These are phyloP conservation scores for Esteya vermicola DNA, from an alignment of 2,329 filamentous ascomycete genomes.

Conservation along the genomic window DNA sequence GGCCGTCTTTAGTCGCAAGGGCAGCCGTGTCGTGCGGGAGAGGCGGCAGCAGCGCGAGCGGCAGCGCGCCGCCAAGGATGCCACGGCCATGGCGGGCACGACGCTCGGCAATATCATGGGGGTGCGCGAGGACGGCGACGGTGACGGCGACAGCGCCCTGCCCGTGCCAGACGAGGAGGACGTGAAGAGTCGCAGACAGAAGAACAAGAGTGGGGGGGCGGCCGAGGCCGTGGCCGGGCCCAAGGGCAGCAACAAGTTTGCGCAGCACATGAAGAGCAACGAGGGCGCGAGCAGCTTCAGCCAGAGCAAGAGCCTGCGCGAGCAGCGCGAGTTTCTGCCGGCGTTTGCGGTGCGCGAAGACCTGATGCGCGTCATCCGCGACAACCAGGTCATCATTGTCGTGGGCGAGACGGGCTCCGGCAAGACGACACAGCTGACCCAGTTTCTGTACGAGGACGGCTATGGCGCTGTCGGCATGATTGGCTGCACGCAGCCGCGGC, in stretches of 20 bases:
- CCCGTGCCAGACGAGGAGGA: slow-evolving; percentile 62
- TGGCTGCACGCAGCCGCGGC: slow-evolving; percentile 87
- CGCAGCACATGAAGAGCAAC: slow-evolving; percentile 75
- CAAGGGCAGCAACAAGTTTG: slow-evolving; percentile 56
- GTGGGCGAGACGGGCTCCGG: slow-evolving; percentile 95
- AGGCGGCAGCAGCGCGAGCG: slow-evolving; percentile 83
- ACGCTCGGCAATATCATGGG: slow-evolving; percentile 91
- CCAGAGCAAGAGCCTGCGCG: slow-evolving; percentile 74
- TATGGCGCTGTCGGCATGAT: slow-evolving; percentile 83
- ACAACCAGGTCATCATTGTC: slow-evolving; percentile 95
- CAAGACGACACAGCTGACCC: slow-evolving; percentile 93
- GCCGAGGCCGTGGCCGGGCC: slow-evolving; percentile 12
- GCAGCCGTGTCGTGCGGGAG: slow-evolving; percentile 85
- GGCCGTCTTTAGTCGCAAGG: slow-evolving; percentile 94
- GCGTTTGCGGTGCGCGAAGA: slow-evolving; percentile 96
- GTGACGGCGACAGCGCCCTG: slow-evolving; percentile 78
- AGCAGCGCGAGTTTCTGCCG: slow-evolving; percentile 85
- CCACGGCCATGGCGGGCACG: slow-evolving; percentile 84
- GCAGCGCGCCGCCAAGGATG: slow-evolving; percentile 86
- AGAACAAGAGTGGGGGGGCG: too few relatives aligned
- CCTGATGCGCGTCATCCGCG: slow-evolving; percentile 75
- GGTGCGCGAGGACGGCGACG: slow-evolving; percentile 83
- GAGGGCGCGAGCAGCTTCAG: slow-evolving; percentile 85
- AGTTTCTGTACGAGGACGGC: slow-evolving; percentile 91
- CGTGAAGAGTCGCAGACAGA: not conserved